Base-by-base conservation (phyloP, 2,329 filamentous ascomycete genomes). In the Xylariaceae sp. region DNA sequence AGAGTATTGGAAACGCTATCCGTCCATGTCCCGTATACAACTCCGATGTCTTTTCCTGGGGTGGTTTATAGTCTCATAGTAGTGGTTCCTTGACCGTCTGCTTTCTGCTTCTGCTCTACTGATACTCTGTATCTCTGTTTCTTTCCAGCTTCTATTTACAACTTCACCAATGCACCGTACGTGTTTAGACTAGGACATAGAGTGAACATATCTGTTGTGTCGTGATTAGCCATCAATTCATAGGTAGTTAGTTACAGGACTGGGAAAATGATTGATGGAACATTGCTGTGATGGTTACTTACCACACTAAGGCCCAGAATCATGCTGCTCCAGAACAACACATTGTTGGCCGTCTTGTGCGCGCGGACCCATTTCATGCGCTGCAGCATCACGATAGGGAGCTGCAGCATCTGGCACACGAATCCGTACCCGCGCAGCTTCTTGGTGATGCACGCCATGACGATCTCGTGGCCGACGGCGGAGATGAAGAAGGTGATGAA, bases 361-460 rank as follows among this genome's bases (percentile, higher is more conserved):
- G 86, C 85, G 49, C 85, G 81, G 36, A 97, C 83, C 75, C 84
- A 90, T 55, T 78, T 82, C 5, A 88, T 91, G 56, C 89, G 82
- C 75, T 97, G 94, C 31, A 97, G 75, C 69, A 92, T 83, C n/a
- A 97, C 89, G 60, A 97, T 94, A 1, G 94, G 94, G 61, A 97
- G 80, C 76, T 99, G 94, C 56, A 95, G 74, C 94, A 99, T 97
- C 84, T 97, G 94, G 56, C 90, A 88, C 17, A 95, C 66, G 67
- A 97, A 96, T 10, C 93, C 94, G 66, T 97, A 99, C 12, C 94
- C 94, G 36, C 94, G 78, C 42, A 97, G 78, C 75, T 99, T 97
- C 77, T 97, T 93, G 22, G 92, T 97, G 68, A 99, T 97, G 70
- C 93, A 97, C 7, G 89, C 91, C 89, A 99, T 96, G 64, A 99